Evolutionary conservation across 2,329 filamentous ascomycete species (phyloP), one percentile per base, ranked within the genome.

Genomic region (Penicillium sumatraense): DNA sequence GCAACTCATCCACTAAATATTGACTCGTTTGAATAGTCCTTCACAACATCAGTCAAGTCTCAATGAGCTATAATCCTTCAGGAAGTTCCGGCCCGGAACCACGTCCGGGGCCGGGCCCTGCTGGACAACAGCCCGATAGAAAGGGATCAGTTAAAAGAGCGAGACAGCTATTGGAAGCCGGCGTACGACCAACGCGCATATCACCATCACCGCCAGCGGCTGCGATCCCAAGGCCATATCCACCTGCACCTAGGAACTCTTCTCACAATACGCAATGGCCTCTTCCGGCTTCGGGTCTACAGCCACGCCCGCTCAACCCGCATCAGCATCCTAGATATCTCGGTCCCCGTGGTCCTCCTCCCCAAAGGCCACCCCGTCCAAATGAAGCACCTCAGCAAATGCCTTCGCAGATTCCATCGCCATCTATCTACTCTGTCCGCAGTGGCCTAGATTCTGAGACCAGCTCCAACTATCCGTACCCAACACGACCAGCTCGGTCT

Each of bases 181-280:
- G 71, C 21, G 58, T 66, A 45, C 68, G 69, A 38, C 67, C 64
- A 57, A 55, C 50, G 48, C 42, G 42, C 11, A 18, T 5, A n/a
- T 48, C 45, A 56, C 46, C 52, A 50, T 45, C 53, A 35, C 56
- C 49, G 27, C 47, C 51, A 16, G 53, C 45, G 14, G 8, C 42
- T 23, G 26, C 42, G 14, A 29, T 36, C 52, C 66, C 29, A 57
- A 49, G 38, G 50, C 49, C 52, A n/a, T 50, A 35, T 49, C 58
- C 49, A 35, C 62, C 59, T 38, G 56, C 56, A 31, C 52, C 60
- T 13, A 57, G 61, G 35, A 49, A 67, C 31, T 49, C 58, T n/a
- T 69, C 75, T 9, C 74, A 74, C 48, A 69, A 71, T 56, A 73
- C 74, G 33, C 75, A 78, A 66, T 81, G 79, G 79, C 78, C 79